Conservation (phyloP, 768 basidiomycete genomes). For the Xerocomellus dryophilus region DNA sequence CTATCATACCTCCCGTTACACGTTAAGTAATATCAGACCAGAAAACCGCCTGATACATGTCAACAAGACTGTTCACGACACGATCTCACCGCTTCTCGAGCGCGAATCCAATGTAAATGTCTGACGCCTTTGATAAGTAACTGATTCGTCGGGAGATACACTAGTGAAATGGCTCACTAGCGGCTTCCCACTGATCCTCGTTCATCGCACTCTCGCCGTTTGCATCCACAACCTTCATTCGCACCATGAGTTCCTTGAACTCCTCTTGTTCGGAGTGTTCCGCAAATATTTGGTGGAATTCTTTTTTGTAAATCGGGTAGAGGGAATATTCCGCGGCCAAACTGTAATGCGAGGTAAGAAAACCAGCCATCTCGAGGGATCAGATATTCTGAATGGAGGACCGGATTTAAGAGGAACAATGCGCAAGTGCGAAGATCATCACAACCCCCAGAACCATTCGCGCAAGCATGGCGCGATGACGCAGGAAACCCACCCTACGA, state of each 20-base stretch:
- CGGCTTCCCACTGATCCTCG: constrained; percentile 96
- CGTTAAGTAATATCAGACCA: constrained; percentile 4
- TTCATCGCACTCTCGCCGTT: constrained; percentile 90
- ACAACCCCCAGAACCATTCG: not conserved
- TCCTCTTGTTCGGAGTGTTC: constrained; percentile 79
- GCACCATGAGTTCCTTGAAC: constrained; percentile 76
- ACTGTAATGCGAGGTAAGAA: constrained; percentile 40
- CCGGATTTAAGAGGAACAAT: not conserved
- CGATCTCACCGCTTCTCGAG: constrained; percentile 63
- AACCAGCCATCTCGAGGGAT: not conserved
- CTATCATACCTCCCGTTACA: not conserved
- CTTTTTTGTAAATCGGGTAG: constrained; percentile 70
- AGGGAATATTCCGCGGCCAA: constrained; percentile 83
- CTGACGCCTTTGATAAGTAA: constrained; percentile 41
- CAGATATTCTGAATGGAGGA: not conserved
- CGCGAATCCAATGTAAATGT: constrained; percentile 92
- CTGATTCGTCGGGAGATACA: not conserved
- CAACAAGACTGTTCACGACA: not conserved
- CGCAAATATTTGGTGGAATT: constrained; percentile 86
- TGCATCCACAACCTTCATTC: constrained; percentile 89
- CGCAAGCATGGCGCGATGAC: not conserved
- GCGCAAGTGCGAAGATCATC: not conserved
- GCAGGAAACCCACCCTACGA: constrained; percentile 60
- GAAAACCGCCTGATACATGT: constrained; percentile 2
- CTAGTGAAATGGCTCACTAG: constrained; percentile 62